Conservation (phyloP, 2,329 filamentous ascomycete genomes). For the Clonostachys solani region DNA sequence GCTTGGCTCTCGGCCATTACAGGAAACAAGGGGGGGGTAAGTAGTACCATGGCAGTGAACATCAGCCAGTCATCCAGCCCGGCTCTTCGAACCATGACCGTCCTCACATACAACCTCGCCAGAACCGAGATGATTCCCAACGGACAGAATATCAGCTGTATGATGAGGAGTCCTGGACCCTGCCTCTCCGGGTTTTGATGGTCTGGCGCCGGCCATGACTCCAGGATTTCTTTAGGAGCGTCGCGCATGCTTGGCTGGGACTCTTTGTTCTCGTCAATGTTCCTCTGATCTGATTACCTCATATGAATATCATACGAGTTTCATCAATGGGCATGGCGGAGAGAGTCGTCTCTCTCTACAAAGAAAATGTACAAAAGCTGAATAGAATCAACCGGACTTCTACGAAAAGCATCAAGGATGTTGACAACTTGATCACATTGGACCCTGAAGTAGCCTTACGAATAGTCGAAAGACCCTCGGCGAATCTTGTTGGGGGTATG, state of each 20-base stretch:
- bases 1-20: not conserved
- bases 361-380: too few species aligned
- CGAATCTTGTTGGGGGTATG: too few species aligned
- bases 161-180: constrained; percentile 27
- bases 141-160: constrained; percentile 25
- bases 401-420: too few species aligned
- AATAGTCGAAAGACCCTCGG: too few species aligned
- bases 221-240: constrained; percentile 25
- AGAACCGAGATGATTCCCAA: constrained; percentile 24
- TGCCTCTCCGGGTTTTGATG: constrained; percentile 27
- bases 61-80: constrained; percentile 37
- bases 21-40: not conserved
- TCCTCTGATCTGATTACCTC: too few species aligned
- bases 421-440: too few species aligned
- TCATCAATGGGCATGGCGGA: too few species aligned
- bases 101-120: constrained; percentile 30
- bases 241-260: constrained; percentile 18
- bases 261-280: too few species aligned
- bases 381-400: too few species aligned
- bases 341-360: too few species aligned
- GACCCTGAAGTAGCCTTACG: too few species aligned
- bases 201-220: constrained; percentile 31
- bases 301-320: too few species aligned
- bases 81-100: constrained; percentile 21
- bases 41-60: constrained; percentile 25